Evolutionary conservation across 345 rosid genomes (phyloP), one percentile per base, ranked within the genome.

Genomic region (Eucalyptus erythrocorys): DNA sequence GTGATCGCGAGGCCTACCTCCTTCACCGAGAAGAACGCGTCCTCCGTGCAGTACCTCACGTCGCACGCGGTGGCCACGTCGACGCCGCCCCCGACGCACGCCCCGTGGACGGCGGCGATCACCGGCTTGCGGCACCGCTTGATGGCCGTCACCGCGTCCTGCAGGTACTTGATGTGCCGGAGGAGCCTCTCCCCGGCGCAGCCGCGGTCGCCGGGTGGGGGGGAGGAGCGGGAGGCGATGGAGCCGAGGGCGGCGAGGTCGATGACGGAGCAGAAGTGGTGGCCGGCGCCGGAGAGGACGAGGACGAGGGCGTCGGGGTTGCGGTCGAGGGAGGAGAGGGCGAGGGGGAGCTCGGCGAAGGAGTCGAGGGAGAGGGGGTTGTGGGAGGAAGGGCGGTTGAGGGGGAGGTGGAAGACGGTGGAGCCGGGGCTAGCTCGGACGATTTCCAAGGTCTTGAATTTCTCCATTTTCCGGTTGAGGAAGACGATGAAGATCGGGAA

Each of bases 61-160:
- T 96, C 98, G 88, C 99, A 96, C 61, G 99, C 98, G 2, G 98
- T 94, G 82, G 94, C 88, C 14, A 96, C 87, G 90, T 95, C 96
- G 9, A 96, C 84, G 0, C 96, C 97, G 4, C 94, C 97, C 42
- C 98, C 99, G 42, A 96, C 93, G 88, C 98, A 97, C 34, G 94
- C 99, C 16, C 99, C 98, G 43, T 92, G 94, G 51, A 96, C 61
- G 7, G 94, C 89, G 1, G 98, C 97, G 76, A 97, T 93, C 59
- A 96, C 95, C 6, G 98, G 99, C 88, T 97, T 96, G 71, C 96
- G 93, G 90, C 99, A 97, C 86, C 87, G 91, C 88, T 97, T 98
- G 57, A 97, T 91, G 4, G 99, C 96, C 2, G 97, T 94, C 64
- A 94, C 89, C 13, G 99, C 95, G 13, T 91, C 96, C 89, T 96